Evolutionary conservation across 2,329 filamentous ascomycete genomes (phyloP).

Genomic region (Alternaria panax): DNA sequence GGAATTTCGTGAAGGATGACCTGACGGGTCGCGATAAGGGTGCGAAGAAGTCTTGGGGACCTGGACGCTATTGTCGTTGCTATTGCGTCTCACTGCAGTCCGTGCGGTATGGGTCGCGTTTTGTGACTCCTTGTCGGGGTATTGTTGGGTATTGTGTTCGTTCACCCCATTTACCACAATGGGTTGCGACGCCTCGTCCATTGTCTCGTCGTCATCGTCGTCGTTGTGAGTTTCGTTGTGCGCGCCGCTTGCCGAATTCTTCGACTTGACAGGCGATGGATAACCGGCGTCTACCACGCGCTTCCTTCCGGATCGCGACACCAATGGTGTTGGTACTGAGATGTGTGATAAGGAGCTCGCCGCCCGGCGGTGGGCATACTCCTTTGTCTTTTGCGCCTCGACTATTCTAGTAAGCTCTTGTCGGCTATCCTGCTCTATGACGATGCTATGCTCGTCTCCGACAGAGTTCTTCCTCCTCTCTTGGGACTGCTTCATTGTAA

Average conservation of each 20-base stretch:
- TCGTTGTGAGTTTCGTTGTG: constrained; percentile 22
- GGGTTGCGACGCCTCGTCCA: constrained; percentile 29
- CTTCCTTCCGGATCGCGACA: constrained; percentile 20
- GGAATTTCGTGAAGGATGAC: constrained; percentile 22
- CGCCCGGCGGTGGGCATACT: constrained; percentile 33
- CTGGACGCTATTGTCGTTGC: constrained; percentile 35
- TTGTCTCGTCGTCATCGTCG: constrained; percentile 34
- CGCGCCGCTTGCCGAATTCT: neutral
- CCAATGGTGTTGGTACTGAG: constrained; percentile 33
- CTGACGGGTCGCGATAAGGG: constrained; percentile 37
- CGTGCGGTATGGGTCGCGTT: constrained; percentile 25
- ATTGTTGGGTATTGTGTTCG: constrained; percentile 29
- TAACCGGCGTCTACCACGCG: constrained; percentile 25
- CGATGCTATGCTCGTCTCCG: constrained; percentile 18
- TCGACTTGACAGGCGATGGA: constrained; percentile 37
- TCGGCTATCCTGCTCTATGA: constrained; percentile 40
- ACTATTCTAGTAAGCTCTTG: constrained; percentile 34
- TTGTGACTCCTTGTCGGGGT: constrained; percentile 45
- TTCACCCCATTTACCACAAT: constrained; percentile 19
- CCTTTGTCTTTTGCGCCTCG: constrained; percentile 26
- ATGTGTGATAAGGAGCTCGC: constrained; percentile 36
- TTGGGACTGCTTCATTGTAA: constrained; percentile 56
- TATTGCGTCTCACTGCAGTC: constrained; percentile 20
- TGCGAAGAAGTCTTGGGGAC: constrained; percentile 51
- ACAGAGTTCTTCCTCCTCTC: constrained; percentile 43